phyloP scores from a whole-genome alignment of 106 monocot species.

The Acorus calamus region DNA sequence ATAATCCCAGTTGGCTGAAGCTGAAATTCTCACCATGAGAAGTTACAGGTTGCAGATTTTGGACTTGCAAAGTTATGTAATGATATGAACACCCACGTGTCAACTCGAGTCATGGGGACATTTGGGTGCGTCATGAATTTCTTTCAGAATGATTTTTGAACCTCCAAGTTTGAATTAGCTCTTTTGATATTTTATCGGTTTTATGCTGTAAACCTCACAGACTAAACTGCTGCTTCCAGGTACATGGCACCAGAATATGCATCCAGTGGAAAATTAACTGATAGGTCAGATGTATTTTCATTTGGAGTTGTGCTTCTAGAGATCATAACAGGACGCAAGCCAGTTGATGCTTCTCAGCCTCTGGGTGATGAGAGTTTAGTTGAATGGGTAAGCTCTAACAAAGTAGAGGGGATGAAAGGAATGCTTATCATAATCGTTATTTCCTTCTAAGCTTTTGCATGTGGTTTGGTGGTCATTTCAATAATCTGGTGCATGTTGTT shows the following conservation, averaged over 20 bases:
- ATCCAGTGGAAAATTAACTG: slow-evolving; percentile 9
- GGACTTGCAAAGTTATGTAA: slow-evolving; percentile 11
- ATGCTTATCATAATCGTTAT: too few relatives aligned
- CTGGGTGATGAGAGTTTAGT: slow-evolving; percentile 8
- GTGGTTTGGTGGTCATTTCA: too few relatives aligned
- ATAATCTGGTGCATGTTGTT: too few relatives aligned
- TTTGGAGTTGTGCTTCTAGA: slow-evolving; percentile 13
- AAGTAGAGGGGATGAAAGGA: too few relatives aligned
- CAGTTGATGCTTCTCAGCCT: slow-evolving; percentile 3
- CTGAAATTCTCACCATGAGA: background rate
- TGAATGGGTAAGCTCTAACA: slow-evolving; percentile 9
- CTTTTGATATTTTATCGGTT: too few relatives aligned
- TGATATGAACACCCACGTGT: slow-evolving; percentile 13
- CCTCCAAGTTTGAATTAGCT: too few relatives aligned
- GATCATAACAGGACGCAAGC: slow-evolving; percentile 7
- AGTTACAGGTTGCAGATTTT: slow-evolving; percentile 17
- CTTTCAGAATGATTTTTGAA: too few relatives aligned
- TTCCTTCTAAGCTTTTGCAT: too few relatives aligned
- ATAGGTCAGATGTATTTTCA: slow-evolving; percentile 10
- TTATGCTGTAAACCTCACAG: too few relatives aligned
- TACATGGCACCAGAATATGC: background rate
- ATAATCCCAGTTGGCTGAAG: background rate
- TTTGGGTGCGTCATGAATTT: slow-evolving; percentile 6
- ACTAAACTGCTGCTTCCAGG: too few relatives aligned
- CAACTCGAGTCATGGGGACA: slow-evolving; percentile 17